Evolutionary conservation across 441 rosid species (phyloP), one percentile per base, ranked within the genome.

Genomic region (Gossypium schwendimanii): DNA sequence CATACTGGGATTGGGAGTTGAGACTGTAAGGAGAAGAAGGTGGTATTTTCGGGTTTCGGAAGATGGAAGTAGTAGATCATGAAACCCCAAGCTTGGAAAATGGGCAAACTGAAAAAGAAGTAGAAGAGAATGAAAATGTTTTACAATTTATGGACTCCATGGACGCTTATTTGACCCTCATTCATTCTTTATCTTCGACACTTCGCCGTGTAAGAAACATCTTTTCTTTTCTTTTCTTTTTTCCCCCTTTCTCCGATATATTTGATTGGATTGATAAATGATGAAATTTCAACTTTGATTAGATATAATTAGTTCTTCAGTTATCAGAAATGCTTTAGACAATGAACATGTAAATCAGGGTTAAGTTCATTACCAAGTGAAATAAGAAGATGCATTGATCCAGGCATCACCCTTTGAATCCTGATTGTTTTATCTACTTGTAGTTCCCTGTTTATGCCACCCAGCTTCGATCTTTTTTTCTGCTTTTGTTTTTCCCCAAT

Each of bases 121-220:
- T 83, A 15, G 81, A 83, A 61, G 53, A 24, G 44, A 63, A 53
- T 73, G 70, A 39, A 12, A 70, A 73, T 15, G 84, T 88, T 24
- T 74, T 95, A 76, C 86, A 79, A 50, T 91, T 95, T 73, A 80
- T 91, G 67, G 99, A 95, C 86, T 95, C 98, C 21, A 11, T 83
- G 70, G 98, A 93, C 64, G 76, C 53, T 28, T 93, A 91, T 75
- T 73, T 88, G 28, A 79, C 81, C 24, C 87, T 87, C 6, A 64
- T 79, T 74, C 91, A 87, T 75, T 88, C 91, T 69, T 49, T 89
- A 69, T 89, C 85, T 77, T 85, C 88, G 2, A 79, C 84, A 6
- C 94, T 95, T 69, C 85, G 97, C 64, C 89, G 91, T 94, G 98
- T 93, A 77, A 69, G 65, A 57, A 0, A 58, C 17, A 23, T n/a